Evolutionary conservation across 2,329 filamentous ascomycete species (phyloP).

Genomic region (Ophiostoma ips): DNA sequence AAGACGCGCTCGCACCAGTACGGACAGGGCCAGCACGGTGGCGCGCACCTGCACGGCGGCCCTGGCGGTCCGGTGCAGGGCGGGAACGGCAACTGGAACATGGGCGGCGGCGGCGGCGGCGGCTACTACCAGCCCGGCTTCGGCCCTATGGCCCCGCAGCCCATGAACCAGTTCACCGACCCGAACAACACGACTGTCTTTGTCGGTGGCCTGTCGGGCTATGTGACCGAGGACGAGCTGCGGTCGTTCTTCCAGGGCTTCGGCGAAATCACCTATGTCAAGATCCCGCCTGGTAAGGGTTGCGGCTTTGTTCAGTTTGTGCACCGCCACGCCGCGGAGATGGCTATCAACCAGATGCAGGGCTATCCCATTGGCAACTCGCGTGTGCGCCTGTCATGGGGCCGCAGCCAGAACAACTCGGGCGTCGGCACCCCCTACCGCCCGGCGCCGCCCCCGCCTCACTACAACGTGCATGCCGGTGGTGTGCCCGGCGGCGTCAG

Average conservation of each 20-base stretch:
- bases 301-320: constrained; percentile 99
- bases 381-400: constrained; percentile 93
- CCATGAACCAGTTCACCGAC: constrained; percentile 99
- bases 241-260: constrained; percentile 99
- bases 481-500: constrained; percentile 23
- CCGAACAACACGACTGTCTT: constrained; percentile 99
- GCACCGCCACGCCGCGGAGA: constrained; percentile 94
- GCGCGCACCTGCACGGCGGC: constrained; percentile 25
- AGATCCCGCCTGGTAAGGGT: constrained; percentile 97
- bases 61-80: constrained; percentile 28
- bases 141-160: constrained; percentile 20
- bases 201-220: constrained; percentile 89
- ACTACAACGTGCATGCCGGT: constrained; percentile 27
- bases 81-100: constrained; percentile 29
- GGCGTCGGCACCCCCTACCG: constrained; percentile 95
- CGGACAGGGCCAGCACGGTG: constrained; percentile 21
- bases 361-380: constrained; percentile 99
- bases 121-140: constrained; percentile 24
- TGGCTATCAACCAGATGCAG: constrained; percentile 99
- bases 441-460: constrained; percentile 59
- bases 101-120: constrained; percentile 16
- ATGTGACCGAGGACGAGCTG: constrained; percentile 98
- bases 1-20: constrained; percentile 58
- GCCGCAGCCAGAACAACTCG: constrained; percentile 97
- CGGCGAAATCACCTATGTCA: constrained; percentile 98